Evolutionary conservation across 176 grass and related monocot genomes (phyloP).

Genomic region (Phoenix dactylifera): DNA sequence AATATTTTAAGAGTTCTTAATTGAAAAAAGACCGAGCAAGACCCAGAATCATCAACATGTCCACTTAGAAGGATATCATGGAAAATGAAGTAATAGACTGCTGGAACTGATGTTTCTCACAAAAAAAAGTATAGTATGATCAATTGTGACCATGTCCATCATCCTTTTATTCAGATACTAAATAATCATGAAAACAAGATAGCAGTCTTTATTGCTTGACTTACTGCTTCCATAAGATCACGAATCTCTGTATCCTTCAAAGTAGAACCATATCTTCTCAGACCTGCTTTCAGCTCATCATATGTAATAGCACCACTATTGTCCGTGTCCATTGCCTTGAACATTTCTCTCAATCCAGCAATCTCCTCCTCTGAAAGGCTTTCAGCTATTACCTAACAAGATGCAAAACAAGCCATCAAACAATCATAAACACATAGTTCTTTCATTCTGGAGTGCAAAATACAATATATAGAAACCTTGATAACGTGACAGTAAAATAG

Average conservation of each 20-base stretch:
- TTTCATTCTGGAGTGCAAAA: no score
- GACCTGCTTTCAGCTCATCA: conserved; percentile 93
- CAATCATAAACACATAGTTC: no score
- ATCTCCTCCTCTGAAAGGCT: conserved; percentile 99
- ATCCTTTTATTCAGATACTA: neutral
- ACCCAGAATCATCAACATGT: no score
- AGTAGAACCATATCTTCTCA: conserved; percentile 90
- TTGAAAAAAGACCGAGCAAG: no score
- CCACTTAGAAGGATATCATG: no score
- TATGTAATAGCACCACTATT: conserved; percentile 96
- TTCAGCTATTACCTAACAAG: conserved; percentile 84
- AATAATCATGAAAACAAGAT: neutral
- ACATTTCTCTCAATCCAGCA: conserved; percentile 98
- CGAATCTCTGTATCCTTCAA: conserved; percentile 96
- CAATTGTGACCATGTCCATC: no score
- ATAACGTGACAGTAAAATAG: no score
- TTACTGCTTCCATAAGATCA: conserved; percentile 97
- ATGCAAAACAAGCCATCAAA: neutral
- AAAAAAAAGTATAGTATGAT: no score
- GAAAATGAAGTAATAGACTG: no score
- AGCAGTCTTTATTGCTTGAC: conserved; percentile 11
- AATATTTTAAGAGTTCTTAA: no score
- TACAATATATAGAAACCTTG: no score
- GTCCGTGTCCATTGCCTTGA: conserved; percentile 92
- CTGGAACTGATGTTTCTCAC: no score